Conservation (phyloP, 495 filamentous ascomycete genomes). For the Neurospora cerealis region DNA sequence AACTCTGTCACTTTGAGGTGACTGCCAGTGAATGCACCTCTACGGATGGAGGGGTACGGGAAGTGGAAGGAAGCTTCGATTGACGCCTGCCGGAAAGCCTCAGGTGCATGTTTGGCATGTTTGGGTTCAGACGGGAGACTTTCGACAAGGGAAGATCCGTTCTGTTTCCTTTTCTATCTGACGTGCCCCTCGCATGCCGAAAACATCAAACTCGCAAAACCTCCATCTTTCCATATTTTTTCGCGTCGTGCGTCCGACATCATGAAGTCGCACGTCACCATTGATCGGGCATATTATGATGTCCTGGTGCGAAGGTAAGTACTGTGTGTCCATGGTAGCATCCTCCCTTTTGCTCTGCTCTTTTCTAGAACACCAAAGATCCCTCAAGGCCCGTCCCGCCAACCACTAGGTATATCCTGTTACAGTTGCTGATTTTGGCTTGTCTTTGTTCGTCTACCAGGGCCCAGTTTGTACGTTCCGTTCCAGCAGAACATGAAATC, state of each 20-base stretch:
- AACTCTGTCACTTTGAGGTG: neutral
- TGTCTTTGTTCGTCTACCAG: constrained; percentile 5
- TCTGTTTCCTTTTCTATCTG: neutral
- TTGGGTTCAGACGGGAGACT: neutral
- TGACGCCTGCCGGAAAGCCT: neutral
- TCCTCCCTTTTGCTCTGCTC: neutral
- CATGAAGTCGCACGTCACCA: constrained; percentile 30
- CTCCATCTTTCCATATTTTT: neutral
- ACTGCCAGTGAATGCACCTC: neutral
- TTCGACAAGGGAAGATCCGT: neutral
- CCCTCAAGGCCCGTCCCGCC: neutral
- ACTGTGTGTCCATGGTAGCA: neutral
- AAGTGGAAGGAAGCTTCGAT: neutral
- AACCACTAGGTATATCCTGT: neutral
- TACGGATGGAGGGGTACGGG: neutral
- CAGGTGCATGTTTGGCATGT: neutral
- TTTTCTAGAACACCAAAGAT: neutral
- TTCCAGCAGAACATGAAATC: neutral
- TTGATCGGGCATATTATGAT: constrained; percentile 44
- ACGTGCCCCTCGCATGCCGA: neutral
- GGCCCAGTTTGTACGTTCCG: constrained; percentile 17
- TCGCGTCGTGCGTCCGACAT: constrained; percentile 1
- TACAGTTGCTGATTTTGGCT: neutral
- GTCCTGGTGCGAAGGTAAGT: constrained; percentile 41
- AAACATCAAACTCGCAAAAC: neutral